Percentiles rank a stretch among this genome's conserved stretches.
phyloP scores from a whole-genome alignment of 805 yeast genomes.

The Starmerella apis region DNA sequence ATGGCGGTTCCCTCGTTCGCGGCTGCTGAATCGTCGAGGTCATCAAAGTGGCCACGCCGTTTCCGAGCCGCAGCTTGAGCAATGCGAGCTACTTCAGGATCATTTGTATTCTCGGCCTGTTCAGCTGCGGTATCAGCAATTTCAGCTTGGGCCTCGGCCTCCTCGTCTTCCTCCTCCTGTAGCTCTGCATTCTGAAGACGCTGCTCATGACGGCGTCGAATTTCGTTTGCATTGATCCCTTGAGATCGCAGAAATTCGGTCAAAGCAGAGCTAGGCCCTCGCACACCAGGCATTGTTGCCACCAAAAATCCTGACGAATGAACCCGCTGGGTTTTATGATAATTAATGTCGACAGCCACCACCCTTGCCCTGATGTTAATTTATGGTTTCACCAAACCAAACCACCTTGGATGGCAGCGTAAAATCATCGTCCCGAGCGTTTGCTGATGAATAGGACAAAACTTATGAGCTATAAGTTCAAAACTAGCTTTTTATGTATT shows the following conservation, averaged over 20 bases:
- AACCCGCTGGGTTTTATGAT: neutral
- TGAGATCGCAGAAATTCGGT: constrained; percentile 81
- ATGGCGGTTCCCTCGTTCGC: constrained; percentile 42
- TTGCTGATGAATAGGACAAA: too few species aligned
- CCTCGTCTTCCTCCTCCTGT: constrained; percentile 10
- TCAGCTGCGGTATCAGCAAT: constrained; percentile 32
- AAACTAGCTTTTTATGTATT: too few species aligned
- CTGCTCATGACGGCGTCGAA: constrained; percentile 37
- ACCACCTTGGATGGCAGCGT: too few species aligned
- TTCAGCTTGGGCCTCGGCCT: constrained; percentile 15
- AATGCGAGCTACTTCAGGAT: constrained; percentile 25
- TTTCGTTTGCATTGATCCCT: constrained; percentile 76
- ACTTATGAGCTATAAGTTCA: too few species aligned
- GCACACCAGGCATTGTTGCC: constrained; percentile 31
- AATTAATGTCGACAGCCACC: neutral
- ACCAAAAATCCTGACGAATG: neutral
- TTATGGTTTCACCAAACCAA: neutral
- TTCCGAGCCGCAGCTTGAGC: constrained; percentile 27
- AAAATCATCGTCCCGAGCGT: too few species aligned
- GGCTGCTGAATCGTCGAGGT: constrained; percentile 16
- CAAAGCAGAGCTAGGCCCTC: constrained; percentile 59
- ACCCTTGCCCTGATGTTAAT: neutral
- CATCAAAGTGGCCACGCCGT: constrained; percentile 20
- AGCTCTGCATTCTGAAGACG: constrained; percentile 16
- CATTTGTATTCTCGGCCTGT: constrained; percentile 21